Evolutionary conservation across 352 stramenopile genomes (phyloP).

Genomic region (Globisporangium lucens): DNA sequence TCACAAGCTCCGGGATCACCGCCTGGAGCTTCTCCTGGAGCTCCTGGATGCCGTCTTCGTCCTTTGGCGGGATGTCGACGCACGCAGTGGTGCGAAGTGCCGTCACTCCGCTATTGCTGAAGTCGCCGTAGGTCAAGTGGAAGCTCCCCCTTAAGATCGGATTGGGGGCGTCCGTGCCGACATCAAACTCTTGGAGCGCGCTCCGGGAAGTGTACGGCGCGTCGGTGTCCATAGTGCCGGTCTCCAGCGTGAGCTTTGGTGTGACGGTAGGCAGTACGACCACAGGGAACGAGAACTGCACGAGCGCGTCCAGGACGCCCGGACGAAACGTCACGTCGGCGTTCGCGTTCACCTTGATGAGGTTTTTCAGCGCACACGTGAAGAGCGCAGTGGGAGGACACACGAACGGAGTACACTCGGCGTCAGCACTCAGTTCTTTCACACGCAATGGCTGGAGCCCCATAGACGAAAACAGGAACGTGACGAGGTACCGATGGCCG

Average conservation of each 20-base stretch:
- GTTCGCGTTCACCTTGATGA: slow-evolving; percentile 50
- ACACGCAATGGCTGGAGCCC: slow-evolving; percentile 42
- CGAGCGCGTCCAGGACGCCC: slow-evolving; percentile 45
- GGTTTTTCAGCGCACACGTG: slow-evolving; percentile 26
- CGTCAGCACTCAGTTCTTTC: slow-evolving; percentile 8
- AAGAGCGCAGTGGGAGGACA: slow-evolving; percentile 26
- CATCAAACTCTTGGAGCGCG: slow-evolving; percentile 55
- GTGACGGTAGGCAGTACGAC: slow-evolving; percentile 26
- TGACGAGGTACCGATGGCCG: slow-evolving; percentile 43
- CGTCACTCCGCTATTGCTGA: slow-evolving; percentile 20
- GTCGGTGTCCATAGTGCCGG: slow-evolving; percentile 23
- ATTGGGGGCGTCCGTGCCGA: slow-evolving; percentile 48
- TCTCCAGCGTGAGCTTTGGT: slow-evolving; percentile 42
- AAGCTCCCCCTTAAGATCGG: slow-evolving; percentile 40
- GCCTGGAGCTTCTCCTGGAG: slow-evolving; percentile 31
- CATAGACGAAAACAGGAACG: slow-evolving; percentile 50
- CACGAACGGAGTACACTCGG: slow-evolving; percentile 29
- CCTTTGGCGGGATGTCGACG: slow-evolving; percentile 36
- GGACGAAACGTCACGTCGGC: slow-evolving; percentile 30
- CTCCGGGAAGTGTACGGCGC: slow-evolving; percentile 46
- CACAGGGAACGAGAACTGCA: slow-evolving; percentile 52
- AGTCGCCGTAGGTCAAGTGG: slow-evolving; percentile 57
- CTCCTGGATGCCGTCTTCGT: slow-evolving; percentile 45
- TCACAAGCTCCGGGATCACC: slow-evolving; percentile 41
- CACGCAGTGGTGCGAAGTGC: slow-evolving; percentile 41